Evolutionary conservation across 2,329 filamentous ascomycete species (phyloP), one percentile per base, ranked within the genome.

Genomic region (Anthostomella pinea): DNA sequence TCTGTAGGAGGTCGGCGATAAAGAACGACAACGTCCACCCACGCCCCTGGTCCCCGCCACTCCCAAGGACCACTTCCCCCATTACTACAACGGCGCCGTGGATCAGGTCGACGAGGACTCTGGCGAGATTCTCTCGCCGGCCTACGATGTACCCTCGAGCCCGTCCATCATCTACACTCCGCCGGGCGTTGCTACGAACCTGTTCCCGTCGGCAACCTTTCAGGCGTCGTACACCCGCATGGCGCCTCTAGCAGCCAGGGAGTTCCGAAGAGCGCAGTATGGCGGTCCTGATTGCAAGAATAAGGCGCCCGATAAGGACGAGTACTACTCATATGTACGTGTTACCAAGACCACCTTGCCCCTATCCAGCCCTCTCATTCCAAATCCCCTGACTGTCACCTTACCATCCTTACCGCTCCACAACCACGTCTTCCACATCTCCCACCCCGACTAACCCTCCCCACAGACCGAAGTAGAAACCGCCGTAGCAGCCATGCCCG

Each of bases 201-300:
- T 41, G 10, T 36, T 29, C 10, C 33, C 28, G 5, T 41, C 38
- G 2, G 19, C 33, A 9, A 33, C 33, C 8, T 58, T 59, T 29
- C 43, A 52, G n/a, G 29, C 32, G 2, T 38, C 53, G 14, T 64
- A 57, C 27, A 43, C 44, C 10, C 56, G 53, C 30, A 66, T 65
- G 63, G 52, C 51, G 9, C 60, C 60, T 2, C 30, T 43, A 5
- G 46, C 46, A 2, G 56, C 44, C 10, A 40, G 47, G 19, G 40
- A 46, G 11, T 35, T 59, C 7, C 53, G 48, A 14, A 33, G 42
- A 8, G 35, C 41, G 10, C 8, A 46, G 6, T 53, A 52, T 15
- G 48, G 48, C 5, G 28, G 19, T 6, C 7, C 11, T 6, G 19
- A 7, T 11, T 20, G 11, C 5, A 17, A 24, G 10, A 14, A 30